These are phyloP conservation scores for Macaranga tanarius DNA, from an alignment of 441 rosid species.

Conservation along the genomic window DNA sequence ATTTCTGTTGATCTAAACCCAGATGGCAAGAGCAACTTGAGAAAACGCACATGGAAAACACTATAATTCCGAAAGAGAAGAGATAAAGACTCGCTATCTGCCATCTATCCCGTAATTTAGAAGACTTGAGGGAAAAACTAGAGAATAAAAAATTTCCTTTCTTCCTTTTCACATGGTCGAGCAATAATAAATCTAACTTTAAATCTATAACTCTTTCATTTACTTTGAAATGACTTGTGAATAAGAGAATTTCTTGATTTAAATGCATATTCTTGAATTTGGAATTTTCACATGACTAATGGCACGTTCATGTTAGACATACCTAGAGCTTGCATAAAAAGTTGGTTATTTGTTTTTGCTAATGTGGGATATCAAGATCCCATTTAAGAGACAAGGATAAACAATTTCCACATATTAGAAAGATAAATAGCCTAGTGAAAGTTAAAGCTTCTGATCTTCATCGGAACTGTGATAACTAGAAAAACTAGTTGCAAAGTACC, in stretches of 20 bases:
- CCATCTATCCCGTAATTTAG: background rate
- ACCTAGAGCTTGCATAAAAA: too few species aligned
- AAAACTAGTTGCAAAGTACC: slow-evolving; percentile 8
- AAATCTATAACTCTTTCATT: too few species aligned
- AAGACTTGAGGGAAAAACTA: background rate
- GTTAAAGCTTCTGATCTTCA: background rate
- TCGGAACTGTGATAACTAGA: background rate
- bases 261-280: too few species aligned
- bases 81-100: background rate
- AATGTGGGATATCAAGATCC: too few species aligned
- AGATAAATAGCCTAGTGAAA: background rate
- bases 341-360: too few species aligned
- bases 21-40: background rate
- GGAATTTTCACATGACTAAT: too few species aligned
- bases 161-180: background rate
- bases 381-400: background rate
- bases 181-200: background rate
- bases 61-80: background rate
- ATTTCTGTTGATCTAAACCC: background rate
- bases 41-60: background rate
- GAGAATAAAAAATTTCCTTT: background rate
- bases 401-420: background rate
- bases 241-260: too few species aligned
- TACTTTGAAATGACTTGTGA: too few species aligned
- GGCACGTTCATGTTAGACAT: too few species aligned